Base-by-base conservation (phyloP, 163 green algal species). In the Coccomyxa subellipsoidea region DNA sequence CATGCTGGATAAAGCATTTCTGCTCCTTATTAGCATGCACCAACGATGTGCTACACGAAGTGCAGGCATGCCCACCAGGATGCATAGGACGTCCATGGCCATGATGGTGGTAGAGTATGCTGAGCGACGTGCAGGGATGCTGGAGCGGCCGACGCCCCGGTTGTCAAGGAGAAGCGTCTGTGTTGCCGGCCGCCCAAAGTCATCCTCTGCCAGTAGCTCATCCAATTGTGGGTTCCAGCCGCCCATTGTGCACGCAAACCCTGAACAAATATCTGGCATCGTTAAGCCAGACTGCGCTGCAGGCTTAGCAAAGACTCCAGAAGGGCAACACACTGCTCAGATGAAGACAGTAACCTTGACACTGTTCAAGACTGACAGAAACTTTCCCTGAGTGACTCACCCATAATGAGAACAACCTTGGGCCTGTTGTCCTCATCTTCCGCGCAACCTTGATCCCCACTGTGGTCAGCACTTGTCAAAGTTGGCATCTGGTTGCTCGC, bases 21-120 rank as follows among this genome's bases (percentile, higher is more conserved):
- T n/a, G n/a, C n/a, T n/a, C n/a, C n/a, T n/a, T n/a, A n/a, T n/a
- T n/a, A n/a, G n/a, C n/a, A n/a, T n/a, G n/a, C n/a, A n/a, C n/a
- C n/a, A n/a, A n/a, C n/a, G n/a, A n/a, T n/a, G n/a, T n/a, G n/a
- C n/a, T n/a, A n/a, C n/a, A n/a, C n/a, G n/a, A n/a, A n/a, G n/a
- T n/a, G n/a, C n/a, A n/a, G n/a, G n/a, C n/a, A n/a, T n/a, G 1
- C 78, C n/a, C 76, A 93, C 89, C 89, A 94, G 89, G 8, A 94
- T 66, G 18, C 78, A 70, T n/a, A 91, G 76, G 7, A 84, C 86
- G 72, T 95, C 91, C 31, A 77, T 32, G 7, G 90, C 90, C 91
- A 95, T 94, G 31, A 84, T 80, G 9, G 69, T 54, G 10, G 90
- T 93, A 38, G 66, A 86, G 84, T 95, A 95, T 0, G 80, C 76